Evolutionary conservation across 768 basidiomycete species (phyloP), one percentile per base, ranked within the genome.

Genomic region (Nevesoporus exiguus): DNA sequence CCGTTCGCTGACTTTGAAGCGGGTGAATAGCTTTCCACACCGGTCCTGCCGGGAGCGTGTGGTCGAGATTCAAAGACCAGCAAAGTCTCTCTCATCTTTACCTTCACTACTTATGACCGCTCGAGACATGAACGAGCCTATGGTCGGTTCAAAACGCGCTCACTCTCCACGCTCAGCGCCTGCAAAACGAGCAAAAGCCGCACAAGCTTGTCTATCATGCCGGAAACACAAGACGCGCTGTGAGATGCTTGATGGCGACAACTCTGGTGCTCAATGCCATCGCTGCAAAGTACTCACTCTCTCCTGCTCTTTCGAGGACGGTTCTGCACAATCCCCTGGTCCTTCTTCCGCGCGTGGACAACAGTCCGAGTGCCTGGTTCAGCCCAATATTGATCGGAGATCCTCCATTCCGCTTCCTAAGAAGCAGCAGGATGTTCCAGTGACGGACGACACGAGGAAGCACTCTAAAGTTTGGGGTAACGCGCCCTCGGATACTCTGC

Each of bases 161-260:
- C 66, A 60, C 42, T 71, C 69, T n/a, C 69, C 69, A 2, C 69
- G 69, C 27, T 25, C 58, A 30, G 46, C 57, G 2, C 65, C 72
- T 27, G 53, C 70, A 33, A 78, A 76, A 56, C 67, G 76, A 47
- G 69, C 73, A 21, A 77, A 77, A 55, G 72, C 76, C 0, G 67
- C 72, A 8, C 76, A 77, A 56, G 78, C 78, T 2, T 79, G 78
- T 57, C 53, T 73, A 3, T 73, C 75, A 24, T 79, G 78, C 54
- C 68, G 78, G n/a, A 71, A 72, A 52, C 74, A 77, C 58, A 80
- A 80, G 51, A 78, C 76, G 39, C 74, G 78, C 10, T 79, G 79
- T 60, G 79, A 80, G 65, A 67, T 77, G 51, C 70, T 80, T n/a
- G 79, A 78, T 21, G 68, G 66, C n/a, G 61, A 66, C 52, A 64